These are phyloP conservation scores for Suillus weaverae DNA, from an alignment of 768 basidiomycete species.

Conservation along the genomic window DNA sequence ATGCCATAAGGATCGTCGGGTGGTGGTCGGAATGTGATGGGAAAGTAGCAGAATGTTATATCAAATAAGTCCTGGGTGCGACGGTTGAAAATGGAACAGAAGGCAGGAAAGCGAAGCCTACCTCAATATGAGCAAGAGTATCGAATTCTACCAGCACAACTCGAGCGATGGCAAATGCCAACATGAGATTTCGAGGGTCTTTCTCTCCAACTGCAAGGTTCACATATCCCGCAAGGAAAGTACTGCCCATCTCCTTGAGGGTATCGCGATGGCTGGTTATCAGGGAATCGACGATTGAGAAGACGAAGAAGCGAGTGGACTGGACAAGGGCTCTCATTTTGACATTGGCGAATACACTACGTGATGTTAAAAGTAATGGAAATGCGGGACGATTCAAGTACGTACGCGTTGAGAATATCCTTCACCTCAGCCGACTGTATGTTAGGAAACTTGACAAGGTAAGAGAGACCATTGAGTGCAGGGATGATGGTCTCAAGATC, in stretches of 20 bases:
- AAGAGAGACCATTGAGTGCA: constrained; percentile 72
- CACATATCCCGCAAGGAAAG: constrained; percentile 77
- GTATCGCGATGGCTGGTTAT: constrained; percentile 39
- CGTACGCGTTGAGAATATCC: constrained; percentile 61
- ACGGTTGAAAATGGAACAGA: neutral
- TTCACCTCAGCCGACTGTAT: constrained; percentile 67
- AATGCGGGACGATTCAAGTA: constrained; percentile 14
- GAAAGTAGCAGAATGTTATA: constrained; percentile 97
- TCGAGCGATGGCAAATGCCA: constrained; percentile 87
- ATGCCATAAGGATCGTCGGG: constrained; percentile 94
- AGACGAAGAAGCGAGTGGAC: constrained; percentile 78
- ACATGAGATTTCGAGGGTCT: constrained; percentile 89
- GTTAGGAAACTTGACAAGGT: constrained; percentile 60
- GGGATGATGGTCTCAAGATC: constrained; percentile 84
- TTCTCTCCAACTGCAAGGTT: constrained; percentile 92
- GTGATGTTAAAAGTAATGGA: neutral
- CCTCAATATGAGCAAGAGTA: constrained; percentile 72
- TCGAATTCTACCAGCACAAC: constrained; percentile 90
- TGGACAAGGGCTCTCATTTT: constrained; percentile 83
- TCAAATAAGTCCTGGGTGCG: constrained; percentile 81
- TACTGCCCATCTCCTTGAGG: constrained; percentile 67
- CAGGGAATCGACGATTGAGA: constrained; percentile 76
- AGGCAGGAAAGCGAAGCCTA: constrained; percentile 33
- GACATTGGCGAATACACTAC: constrained; percentile 74
- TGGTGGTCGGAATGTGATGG: constrained; percentile 93